Evolutionary conservation across 768 basidiomycete species (phyloP).

Genomic region (Pseudohyphozyma bogoriensis): DNA sequence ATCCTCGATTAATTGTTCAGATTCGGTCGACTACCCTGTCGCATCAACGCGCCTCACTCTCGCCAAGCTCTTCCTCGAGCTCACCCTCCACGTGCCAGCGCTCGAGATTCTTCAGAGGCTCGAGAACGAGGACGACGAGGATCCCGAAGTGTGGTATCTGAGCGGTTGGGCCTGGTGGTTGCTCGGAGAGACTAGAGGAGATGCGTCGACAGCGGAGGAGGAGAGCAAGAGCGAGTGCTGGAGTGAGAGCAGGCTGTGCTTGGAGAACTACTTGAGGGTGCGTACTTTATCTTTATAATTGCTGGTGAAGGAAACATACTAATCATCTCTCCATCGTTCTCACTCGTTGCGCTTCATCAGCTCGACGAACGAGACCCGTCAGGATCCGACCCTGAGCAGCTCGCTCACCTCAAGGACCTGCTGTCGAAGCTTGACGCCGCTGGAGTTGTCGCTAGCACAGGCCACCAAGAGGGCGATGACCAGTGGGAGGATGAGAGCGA

Average conservation of each 20-base stretch:
- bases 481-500: slow-evolving; percentile 9
- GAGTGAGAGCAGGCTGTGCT: slow-evolving; percentile 27
- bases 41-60: slow-evolving; percentile 18
- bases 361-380: slow-evolving; percentile 21
- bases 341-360: too few relatives aligned
- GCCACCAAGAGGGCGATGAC: slow-evolving; percentile 15
- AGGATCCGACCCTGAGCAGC: slow-evolving; percentile 23
- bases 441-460: slow-evolving; percentile 23
- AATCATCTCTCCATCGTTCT: fast-evolving
- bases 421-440: slow-evolving; percentile 69
- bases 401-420: slow-evolving; percentile 48
- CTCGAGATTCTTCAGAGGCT: slow-evolving; percentile 31
- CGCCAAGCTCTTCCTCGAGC: slow-evolving; percentile 28
- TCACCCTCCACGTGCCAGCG: slow-evolving; percentile 15
- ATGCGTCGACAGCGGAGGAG: slow-evolving; percentile 5
- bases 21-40: slow-evolving; percentile 17
- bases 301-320: neutral
- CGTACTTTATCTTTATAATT: neutral
- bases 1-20: neutral
- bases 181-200: slow-evolving; percentile 13
- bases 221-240: slow-evolving; percentile 25
- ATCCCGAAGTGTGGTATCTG: slow-evolving; percentile 32
- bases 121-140: slow-evolving; percentile 34
- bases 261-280: slow-evolving; percentile 30
- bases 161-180: slow-evolving; percentile 30